phyloP scores from a whole-genome alignment of 148 eudicot species.

The Rhododendron mucronatum region DNA sequence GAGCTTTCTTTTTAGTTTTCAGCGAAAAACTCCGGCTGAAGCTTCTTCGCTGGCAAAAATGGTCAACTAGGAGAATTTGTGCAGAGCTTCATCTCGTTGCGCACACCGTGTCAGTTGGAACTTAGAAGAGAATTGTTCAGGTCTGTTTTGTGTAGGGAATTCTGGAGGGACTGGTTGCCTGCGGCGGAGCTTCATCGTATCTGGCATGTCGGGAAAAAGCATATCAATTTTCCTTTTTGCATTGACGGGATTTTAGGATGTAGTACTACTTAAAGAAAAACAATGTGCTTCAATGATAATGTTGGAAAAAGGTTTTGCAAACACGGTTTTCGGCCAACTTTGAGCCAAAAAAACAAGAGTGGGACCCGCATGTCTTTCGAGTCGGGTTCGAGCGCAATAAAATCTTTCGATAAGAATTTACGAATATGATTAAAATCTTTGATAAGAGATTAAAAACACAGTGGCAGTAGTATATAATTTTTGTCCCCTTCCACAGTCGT shows the following conservation, averaged over 20 bases:
- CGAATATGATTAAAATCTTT: background rate
- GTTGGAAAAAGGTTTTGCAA: too few relatives aligned
- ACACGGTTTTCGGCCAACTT: background rate
- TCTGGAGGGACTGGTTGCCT: conserved; percentile 8
- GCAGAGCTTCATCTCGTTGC: background rate
- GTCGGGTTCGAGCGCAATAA: background rate
- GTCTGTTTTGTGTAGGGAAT: conserved; percentile 10
- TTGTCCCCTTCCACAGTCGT: background rate
- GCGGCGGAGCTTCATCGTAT: background rate
- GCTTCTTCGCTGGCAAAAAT: background rate
- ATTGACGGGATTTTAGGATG: background rate
- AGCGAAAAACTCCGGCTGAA: background rate
- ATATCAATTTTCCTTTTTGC: conserved; percentile 15
- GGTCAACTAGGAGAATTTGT: background rate
- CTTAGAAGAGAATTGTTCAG: background rate
- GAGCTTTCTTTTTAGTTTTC: background rate
- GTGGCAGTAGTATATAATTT: too few relatives aligned
- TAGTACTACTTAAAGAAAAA: too few relatives aligned
- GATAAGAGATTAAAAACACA: too few relatives aligned
- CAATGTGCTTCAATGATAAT: too few relatives aligned
- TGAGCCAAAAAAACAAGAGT: background rate
- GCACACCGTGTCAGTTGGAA: background rate
- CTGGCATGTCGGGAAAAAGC: conserved; percentile 18
- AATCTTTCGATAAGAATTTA: too few relatives aligned
- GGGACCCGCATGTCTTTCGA: background rate